Conservation (phyloP, 768 basidiomycete species). For the Mycena belliarum region DNA sequence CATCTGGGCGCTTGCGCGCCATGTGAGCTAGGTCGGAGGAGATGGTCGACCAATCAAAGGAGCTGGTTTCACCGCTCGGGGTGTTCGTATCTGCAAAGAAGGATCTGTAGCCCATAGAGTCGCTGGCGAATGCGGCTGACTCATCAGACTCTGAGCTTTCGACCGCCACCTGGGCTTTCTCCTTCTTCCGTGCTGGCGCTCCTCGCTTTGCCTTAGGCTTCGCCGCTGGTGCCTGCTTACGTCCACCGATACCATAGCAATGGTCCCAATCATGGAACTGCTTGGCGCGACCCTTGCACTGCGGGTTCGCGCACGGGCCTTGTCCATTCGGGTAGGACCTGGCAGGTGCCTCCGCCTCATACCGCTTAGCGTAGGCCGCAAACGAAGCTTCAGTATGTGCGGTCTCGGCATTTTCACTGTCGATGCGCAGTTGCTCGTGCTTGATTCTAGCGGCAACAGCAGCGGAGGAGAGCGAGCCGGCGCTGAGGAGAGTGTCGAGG, state of each 20-base stretch:
- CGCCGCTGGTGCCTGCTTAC: background rate
- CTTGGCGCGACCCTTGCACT: conserved; percentile 2
- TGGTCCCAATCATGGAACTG: conserved; percentile 9
- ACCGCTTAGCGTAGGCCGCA: background rate
- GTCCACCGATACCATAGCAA: background rate
- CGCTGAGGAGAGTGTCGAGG: background rate
- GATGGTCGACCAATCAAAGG: background rate
- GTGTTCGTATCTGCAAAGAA: background rate
- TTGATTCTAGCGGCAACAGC: background rate
- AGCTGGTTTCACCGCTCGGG: background rate
- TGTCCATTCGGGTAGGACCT: background rate
- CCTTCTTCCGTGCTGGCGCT: background rate
- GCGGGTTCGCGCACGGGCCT: conserved; percentile 1
- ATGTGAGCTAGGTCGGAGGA: too few relatives aligned
- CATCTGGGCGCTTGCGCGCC: too few relatives aligned
- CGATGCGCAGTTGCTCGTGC: conserved; percentile 5
- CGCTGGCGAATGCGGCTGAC: background rate
- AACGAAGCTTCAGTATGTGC: background rate
- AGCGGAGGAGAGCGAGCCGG: background rate
- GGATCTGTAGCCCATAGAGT: background rate
- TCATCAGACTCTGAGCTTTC: background rate
- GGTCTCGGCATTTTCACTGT: background rate
- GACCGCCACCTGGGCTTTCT: background rate
- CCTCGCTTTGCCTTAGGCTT: background rate
- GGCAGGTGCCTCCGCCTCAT: background rate